Conservation (phyloP, 768 basidiomycete species). For the Thelephora ganbajun region DNA sequence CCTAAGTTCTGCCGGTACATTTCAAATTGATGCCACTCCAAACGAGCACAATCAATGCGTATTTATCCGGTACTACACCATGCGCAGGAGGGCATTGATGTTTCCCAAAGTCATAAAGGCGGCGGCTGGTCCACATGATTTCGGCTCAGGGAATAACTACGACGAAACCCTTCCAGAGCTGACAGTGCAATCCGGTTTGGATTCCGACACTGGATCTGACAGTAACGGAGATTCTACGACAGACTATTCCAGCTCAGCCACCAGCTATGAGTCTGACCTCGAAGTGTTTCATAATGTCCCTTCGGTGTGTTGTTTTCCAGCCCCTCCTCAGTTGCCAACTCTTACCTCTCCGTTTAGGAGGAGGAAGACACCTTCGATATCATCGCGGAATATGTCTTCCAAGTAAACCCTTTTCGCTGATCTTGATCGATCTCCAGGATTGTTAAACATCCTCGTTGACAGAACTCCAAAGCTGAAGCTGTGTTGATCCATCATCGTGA, state of each 20-base stretch:
- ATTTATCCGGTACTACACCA: conserved; percentile 1
- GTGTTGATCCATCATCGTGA: neutral
- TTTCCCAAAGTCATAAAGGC: conserved; percentile 3
- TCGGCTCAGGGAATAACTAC: neutral
- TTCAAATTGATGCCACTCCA: neutral
- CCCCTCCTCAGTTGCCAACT: neutral
- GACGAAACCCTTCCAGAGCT: neutral
- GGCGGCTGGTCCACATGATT: conserved; percentile 3
- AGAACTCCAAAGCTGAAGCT: neutral
- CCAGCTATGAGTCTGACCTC: conserved; percentile 1
- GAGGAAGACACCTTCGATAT: neutral
- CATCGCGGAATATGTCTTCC: neutral
- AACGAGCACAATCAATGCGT: conserved; percentile 5
- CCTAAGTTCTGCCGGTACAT: too few relatives aligned
- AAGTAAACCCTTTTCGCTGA: neutral
- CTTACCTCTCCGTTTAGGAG: neutral
- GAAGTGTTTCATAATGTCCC: neutral
- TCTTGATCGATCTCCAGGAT: neutral
- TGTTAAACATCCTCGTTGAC: neutral
- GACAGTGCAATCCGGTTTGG: neutral
- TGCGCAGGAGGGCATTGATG: neutral
- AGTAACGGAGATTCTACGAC: too few relatives aligned
- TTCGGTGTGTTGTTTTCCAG: neutral
- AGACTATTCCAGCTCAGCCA: neutral
- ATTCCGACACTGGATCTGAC: neutral